Conservation (phyloP, 176 grass and related monocot genomes). For the Saccharum officinarum region DNA sequence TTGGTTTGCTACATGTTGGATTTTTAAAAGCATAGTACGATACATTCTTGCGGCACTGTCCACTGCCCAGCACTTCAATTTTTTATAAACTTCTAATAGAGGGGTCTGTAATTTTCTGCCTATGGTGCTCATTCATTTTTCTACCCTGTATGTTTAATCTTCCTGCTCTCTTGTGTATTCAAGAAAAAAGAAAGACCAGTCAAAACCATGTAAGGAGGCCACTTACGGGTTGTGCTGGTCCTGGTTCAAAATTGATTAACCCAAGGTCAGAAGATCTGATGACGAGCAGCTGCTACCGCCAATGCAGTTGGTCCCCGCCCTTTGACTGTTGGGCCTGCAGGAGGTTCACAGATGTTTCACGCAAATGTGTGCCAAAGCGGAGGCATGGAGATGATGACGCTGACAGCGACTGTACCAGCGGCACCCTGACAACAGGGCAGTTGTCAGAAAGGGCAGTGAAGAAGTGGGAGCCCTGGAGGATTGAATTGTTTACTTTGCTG, state of each 20-base stretch:
- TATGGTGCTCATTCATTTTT: background rate
- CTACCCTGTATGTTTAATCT: background rate
- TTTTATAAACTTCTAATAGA: background rate
- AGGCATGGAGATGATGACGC: background rate
- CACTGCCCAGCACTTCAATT: background rate
- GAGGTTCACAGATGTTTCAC: background rate
- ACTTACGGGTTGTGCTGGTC: background rate
- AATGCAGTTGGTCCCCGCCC: background rate
- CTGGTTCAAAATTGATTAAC: background rate
- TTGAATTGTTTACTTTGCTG: background rate
- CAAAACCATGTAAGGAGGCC: background rate
- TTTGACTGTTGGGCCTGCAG: background rate
- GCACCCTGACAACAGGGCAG: background rate
- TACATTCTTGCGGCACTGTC: background rate
- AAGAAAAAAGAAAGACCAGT: too few relatives aligned
- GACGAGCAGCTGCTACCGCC: background rate
- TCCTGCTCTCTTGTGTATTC: too few relatives aligned
- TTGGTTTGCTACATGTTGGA: constrained; percentile 16
- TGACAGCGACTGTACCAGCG: background rate
- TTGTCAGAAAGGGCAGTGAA: background rate
- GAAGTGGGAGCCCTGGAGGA: background rate
- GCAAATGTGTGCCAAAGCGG: background rate
- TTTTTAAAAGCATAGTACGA: background rate
- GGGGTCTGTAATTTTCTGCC: background rate
- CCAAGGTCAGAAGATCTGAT: background rate